Evolutionary conservation across 495 filamentous ascomycete species (phyloP).

Genomic region (Parmelia sp.): DNA sequence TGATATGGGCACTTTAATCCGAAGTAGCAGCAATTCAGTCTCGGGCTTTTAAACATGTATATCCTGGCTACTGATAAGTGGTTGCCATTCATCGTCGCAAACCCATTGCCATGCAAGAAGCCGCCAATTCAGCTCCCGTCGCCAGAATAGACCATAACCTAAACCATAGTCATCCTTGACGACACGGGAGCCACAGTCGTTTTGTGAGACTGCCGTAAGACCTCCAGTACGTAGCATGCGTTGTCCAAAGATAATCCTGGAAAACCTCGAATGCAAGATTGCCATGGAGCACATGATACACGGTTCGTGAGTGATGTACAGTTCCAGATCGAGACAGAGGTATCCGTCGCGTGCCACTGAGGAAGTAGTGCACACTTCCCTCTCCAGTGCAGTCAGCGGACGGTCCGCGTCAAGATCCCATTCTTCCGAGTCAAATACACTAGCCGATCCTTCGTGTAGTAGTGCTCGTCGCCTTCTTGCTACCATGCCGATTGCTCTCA

Average conservation of each 20-base stretch:
- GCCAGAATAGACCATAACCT: conserved; percentile 84
- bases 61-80: neutral
- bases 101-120: conserved; percentile 78
- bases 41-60: conserved; percentile 6
- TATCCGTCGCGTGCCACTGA: conserved; percentile 59
- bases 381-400: conserved; percentile 39
- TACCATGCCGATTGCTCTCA: conserved; percentile 84
- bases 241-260: conserved; percentile 68
- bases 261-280: conserved; percentile 83
- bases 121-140: conserved; percentile 91
- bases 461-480: conserved; percentile 48
- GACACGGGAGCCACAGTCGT: conserved; percentile 21
- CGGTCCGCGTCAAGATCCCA: conserved; percentile 11
- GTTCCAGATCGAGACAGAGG: conserved; percentile 81
- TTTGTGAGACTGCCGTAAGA: conserved; percentile 38
- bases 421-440: neutral
- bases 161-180: conserved; percentile 35
- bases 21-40: neutral
- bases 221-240: conserved; percentile 55
- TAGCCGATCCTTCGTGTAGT: neutral
- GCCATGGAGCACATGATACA: conserved; percentile 97
- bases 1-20: neutral
- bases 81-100: conserved; percentile 26
- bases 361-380: conserved; percentile 27
- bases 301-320: conserved; percentile 90